Percentiles rank a stretch among this genome's conserved stretches.
Conservation (phyloP, 805 yeast species). For the Candida ponderosae region DNA sequence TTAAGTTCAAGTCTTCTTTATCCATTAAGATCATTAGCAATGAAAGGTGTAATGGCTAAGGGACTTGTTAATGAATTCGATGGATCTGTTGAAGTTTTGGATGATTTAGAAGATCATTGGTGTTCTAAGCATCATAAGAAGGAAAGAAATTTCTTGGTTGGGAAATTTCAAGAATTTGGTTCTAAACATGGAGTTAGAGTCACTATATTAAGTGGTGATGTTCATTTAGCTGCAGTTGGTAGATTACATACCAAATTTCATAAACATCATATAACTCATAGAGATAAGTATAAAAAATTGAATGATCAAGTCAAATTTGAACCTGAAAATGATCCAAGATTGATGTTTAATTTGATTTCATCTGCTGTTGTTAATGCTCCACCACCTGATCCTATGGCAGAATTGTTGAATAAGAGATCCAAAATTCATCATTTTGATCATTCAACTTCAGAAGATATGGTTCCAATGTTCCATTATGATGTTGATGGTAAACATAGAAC, state of each 20-base stretch:
- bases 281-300: constrained; percentile 25
- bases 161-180: constrained; percentile 57
- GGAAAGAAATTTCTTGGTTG: constrained; percentile 71
- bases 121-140: constrained; percentile 79
- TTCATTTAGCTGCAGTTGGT: constrained; percentile 82
- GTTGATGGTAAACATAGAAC: constrained; percentile 41
- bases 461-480: constrained; percentile 60
- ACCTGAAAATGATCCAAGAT: constrained; percentile 66
- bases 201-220: constrained; percentile 89
- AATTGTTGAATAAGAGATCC: constrained; percentile 59
- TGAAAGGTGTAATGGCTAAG: constrained; percentile 51
- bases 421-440: constrained; percentile 55
- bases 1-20: constrained; percentile 53
- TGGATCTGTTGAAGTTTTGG: constrained; percentile 84
- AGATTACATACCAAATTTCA: constrained; percentile 55
- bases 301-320: constrained; percentile 31
- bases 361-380: constrained; percentile 92
- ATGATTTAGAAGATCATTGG: constrained; percentile 96
- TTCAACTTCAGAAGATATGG: constrained; percentile 69
- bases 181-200: constrained; percentile 57
- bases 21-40: constrained; percentile 57
- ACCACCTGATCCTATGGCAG: constrained; percentile 84
- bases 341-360: constrained; percentile 76
- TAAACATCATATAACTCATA: constrained; percentile 30
- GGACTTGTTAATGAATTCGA: constrained; percentile 89